phyloP scores from a whole-genome alignment of 1,284 basidiomycete species.

The Tremellales sp. region DNA sequence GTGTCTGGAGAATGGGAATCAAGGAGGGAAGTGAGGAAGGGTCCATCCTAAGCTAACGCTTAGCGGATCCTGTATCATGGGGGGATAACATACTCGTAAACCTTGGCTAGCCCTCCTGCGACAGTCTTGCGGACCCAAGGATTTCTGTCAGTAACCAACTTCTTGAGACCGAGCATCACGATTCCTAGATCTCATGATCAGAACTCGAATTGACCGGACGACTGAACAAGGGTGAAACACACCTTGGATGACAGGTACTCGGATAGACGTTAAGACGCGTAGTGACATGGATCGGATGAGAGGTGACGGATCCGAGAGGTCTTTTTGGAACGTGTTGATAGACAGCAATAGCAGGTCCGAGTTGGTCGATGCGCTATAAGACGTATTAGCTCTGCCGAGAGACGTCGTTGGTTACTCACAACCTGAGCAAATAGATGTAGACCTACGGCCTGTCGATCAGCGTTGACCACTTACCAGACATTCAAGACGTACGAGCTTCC shows the following conservation, averaged over 20 bases:
- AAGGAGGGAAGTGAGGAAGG: conserved; percentile 65
- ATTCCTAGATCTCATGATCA: conserved; percentile 57
- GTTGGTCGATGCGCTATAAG: conserved; percentile 67
- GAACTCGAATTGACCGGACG: too few relatives aligned
- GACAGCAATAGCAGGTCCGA: conserved; percentile 93
- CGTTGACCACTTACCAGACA: too few relatives aligned
- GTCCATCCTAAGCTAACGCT: conserved; percentile 61
- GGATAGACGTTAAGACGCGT: conserved; percentile 87
- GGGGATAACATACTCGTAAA: conserved; percentile 62
- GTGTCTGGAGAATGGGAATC: conserved; percentile 66
- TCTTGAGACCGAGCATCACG: conserved; percentile 83
- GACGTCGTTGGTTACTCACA: conserved; percentile 45
- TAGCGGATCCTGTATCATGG: not conserved
- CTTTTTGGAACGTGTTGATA: conserved; percentile 98
- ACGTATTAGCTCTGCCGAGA: not conserved
- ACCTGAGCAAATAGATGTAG: conserved; percentile 92
- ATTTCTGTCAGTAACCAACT: conserved; percentile 82
- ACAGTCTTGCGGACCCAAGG: conserved; percentile 92
- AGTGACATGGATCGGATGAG: conserved; percentile 91
- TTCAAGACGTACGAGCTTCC: too few relatives aligned
- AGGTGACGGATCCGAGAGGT: conserved; percentile 85
- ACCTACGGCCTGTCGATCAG: too few relatives aligned
- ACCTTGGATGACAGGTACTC: conserved; percentile 74
- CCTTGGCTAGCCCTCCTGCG: conserved; percentile 82
- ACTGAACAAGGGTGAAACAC: conserved; percentile 30